A percentile compares a stretch with the other conserved stretches of the same genome.
These are phyloP conservation scores for Ichthyophonus hoferi DNA, from an alignment of 208 protist genomes.

Conservation along the genomic window DNA sequence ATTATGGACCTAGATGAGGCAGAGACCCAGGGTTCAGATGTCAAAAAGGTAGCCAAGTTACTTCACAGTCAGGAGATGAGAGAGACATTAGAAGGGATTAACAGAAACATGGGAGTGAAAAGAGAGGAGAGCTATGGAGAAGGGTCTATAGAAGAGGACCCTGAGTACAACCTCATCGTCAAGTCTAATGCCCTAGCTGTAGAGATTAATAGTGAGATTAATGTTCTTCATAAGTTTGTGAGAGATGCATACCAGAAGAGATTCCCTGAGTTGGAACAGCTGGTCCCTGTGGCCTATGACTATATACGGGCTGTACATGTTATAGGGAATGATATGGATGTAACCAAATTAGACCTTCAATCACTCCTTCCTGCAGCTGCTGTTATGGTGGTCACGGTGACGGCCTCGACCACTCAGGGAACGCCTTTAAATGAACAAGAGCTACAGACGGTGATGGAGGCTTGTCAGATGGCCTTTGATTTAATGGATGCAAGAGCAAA, in stretches of 20 bases:
- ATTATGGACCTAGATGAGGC: conserved; percentile 9
- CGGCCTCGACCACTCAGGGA: conserved; percentile 56
- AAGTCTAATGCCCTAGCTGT: conserved; percentile 48
- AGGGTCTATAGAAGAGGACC: conserved; percentile 12
- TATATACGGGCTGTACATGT: conserved; percentile 63
- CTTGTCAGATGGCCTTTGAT: conserved; percentile 53
- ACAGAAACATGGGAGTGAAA: conserved; percentile 5
- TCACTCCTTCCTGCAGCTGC: conserved; percentile 61
- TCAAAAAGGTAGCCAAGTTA: conserved; percentile 44
- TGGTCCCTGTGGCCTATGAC: conserved; percentile 63
- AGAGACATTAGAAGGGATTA: conserved; percentile 45
- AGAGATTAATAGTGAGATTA: conserved; percentile 64
- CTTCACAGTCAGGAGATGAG: conserved; percentile 25
- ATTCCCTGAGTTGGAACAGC: conserved; percentile 69
- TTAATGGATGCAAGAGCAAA: conserved; percentile 49
- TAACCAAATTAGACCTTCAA: conserved; percentile 56
- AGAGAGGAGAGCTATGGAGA: conserved; percentile 3
- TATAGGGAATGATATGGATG: conserved; percentile 55
- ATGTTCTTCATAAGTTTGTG: conserved; percentile 25
- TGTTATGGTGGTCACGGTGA: conserved; percentile 70
- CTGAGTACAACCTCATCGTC: conserved; percentile 60
- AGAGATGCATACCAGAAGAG: conserved; percentile 58
- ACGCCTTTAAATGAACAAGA: conserved; percentile 22
- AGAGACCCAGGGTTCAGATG: background rate
- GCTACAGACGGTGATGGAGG: conserved; percentile 45